Evolutionary conservation across 257 asterid species (phyloP), one percentile per base, ranked within the genome.

Genomic region (Cinchona pubescens): DNA sequence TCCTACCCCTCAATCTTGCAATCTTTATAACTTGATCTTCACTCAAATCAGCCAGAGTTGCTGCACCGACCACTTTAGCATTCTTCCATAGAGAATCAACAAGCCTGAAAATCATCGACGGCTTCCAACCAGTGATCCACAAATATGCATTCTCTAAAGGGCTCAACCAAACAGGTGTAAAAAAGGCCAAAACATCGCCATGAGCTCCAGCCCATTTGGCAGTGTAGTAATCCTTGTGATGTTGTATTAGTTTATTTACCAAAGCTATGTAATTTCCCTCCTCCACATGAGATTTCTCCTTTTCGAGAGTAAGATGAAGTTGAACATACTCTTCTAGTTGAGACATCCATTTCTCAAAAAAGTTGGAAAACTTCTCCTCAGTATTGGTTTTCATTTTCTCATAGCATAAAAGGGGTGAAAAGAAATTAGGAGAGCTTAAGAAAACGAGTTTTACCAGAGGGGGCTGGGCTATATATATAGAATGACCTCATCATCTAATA

Each of bases 121-220:
- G 97, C 82, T 86, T 90, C 95, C 96, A 90, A 0, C 90, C 96
- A 5, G 97, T 92, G 79, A 86, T 14, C 97, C 96, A 92, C 1
- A 78, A 69, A 15, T 75, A 71, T 1, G 85, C 86, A 13, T 46
- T 81, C 78, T 92, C 93, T 0, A 90, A 73, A 0, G 96, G 92
- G 79, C 62, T 90, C 4, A 90, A 23, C 97, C 96, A 90, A 46
- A 79, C 80, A 0, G 96, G 88, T 0, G 70, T 1, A 73, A 83
- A 90, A 56, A 91, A 89, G 18, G 86, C 86, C 27, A 88, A 29
- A 1, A 87, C 85, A 7, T 92, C 96, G 18, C 86, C 87, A 9
- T 82, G 89, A 0, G 96, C 96, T 0, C 84, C 73, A 0, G 87
- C 89, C 97, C 95, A 92, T 60, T 92, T 90, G 30, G 65, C 74